These are phyloP conservation scores for Nakazawaea wyomingensis DNA, from an alignment of 805 yeast species.

Conservation along the genomic window DNA sequence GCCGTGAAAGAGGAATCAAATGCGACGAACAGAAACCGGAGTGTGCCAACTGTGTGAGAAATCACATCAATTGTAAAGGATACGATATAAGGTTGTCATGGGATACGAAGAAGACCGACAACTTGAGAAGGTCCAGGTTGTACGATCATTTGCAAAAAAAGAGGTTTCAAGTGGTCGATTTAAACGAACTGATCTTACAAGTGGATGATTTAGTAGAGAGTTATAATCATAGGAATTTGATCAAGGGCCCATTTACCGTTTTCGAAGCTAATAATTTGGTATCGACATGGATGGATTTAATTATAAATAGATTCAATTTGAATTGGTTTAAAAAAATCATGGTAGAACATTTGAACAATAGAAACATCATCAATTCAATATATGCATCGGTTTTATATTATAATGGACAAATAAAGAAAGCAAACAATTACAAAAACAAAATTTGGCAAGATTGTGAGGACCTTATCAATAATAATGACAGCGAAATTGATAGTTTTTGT, in stretches of 20 bases:
- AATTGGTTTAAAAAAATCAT: constrained; percentile 2
- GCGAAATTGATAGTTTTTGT: neutral
- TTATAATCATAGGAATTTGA: neutral
- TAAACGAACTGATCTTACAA: neutral
- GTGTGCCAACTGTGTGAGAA: constrained; percentile 41
- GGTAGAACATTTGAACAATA: neutral
- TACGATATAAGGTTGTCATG: constrained; percentile 45
- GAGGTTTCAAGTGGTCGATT: neutral
- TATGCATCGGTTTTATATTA: neutral
- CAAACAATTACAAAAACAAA: neutral
- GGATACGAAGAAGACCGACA: constrained; percentile 15
- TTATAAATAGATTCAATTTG: neutral
- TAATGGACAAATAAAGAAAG: neutral
- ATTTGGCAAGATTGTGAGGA: neutral
- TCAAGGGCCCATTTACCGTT: constrained; percentile 7
- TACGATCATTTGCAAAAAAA: constrained; percentile 6
- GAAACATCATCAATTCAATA: constrained; percentile 1
- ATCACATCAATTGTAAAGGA: constrained; percentile 42
- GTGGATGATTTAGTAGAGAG: constrained; percentile 6
- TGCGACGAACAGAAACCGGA: constrained; percentile 44
- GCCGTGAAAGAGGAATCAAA: constrained; percentile 47
- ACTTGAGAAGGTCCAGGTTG: constrained; percentile 10
- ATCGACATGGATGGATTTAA: neutral
- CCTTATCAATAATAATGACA: neutral
- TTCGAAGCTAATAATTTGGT: constrained; percentile 8